These are phyloP conservation scores for Boletales sp. DNA, from an alignment of 768 basidiomycete species.

Conservation along the genomic window DNA sequence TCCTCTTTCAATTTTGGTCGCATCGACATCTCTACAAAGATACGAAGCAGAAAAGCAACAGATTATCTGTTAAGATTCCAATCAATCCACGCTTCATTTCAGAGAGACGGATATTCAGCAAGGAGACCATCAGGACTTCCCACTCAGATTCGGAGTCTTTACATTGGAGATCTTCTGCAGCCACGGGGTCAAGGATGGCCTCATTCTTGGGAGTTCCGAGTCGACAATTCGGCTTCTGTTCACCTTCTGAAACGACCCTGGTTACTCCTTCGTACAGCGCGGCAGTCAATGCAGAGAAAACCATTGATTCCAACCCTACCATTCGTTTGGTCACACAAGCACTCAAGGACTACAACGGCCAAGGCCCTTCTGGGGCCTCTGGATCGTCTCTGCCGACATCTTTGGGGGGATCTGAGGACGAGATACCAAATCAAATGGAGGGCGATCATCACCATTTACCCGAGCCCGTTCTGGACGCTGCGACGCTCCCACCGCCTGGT, in stretches of 20 bases:
- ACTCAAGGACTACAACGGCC: slow-evolving; percentile 1
- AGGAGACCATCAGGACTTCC: slow-evolving; percentile 14
- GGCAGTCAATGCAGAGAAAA: slow-evolving; percentile 7
- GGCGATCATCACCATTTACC: slow-evolving; percentile 3
- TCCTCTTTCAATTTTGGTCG: slow-evolving; percentile 56
- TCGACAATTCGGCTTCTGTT: slow-evolving; percentile 12
- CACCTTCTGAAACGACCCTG: slow-evolving; percentile 28
- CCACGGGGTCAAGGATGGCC: slow-evolving; percentile 9
- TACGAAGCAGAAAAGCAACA: slow-evolving; percentile 42
- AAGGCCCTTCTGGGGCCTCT: background rate
- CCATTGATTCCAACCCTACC: slow-evolving; percentile 9
- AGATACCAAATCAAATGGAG: slow-evolving; percentile 2
- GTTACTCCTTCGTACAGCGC: slow-evolving; percentile 5
- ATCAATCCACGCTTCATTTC: slow-evolving; percentile 27
- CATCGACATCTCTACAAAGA: slow-evolving; percentile 52
- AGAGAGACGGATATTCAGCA: slow-evolving; percentile 25
- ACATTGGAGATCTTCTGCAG: slow-evolving; percentile 14
- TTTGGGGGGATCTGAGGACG: slow-evolving; percentile 15
- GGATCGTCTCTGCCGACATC: slow-evolving; percentile 6
- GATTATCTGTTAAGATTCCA: slow-evolving; percentile 32
- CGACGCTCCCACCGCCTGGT: slow-evolving; percentile 12
- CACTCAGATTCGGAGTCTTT: slow-evolving; percentile 19
- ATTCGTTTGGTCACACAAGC: slow-evolving; percentile 24
- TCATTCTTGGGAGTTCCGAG: slow-evolving; percentile 5
- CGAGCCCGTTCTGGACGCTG: slow-evolving; percentile 8